A percentile compares a stretch with the other conserved stretches of the same genome.
Evolutionary conservation across 495 filamentous ascomycete species (phyloP).

Genomic region (Xylaria curta): DNA sequence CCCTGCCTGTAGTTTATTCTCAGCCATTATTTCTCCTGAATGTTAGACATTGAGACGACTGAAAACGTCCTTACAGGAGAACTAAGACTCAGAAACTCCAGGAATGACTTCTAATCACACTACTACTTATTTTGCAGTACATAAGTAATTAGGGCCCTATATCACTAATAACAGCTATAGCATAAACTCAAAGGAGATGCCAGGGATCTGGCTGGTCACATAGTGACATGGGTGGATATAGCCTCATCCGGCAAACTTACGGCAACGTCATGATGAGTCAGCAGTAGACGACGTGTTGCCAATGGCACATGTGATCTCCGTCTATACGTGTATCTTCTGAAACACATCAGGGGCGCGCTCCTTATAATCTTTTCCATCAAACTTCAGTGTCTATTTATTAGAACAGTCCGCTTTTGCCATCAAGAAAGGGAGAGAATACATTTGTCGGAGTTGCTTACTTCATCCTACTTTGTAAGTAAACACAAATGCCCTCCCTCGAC

Average conservation of each 20-base stretch:
- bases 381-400: too few species aligned
- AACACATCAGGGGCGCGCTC: too few species aligned
- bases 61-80: not conserved
- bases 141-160: not conserved
- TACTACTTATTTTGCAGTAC: not conserved
- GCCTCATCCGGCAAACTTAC: not conserved
- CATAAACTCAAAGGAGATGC: not conserved
- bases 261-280: slow-evolving; percentile 13
- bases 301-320: not conserved
- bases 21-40: not conserved
- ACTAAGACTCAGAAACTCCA: not conserved
- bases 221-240: not conserved
- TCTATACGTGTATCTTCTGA: not conserved
- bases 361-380: not conserved
- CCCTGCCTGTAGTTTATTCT: not conserved
- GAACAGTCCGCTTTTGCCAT: too few species aligned
- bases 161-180: not conserved
- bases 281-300: not conserved
- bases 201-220: not conserved
- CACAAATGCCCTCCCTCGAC: too few species aligned
- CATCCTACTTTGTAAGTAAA: too few species aligned
- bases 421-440: too few species aligned
- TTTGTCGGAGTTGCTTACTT: too few species aligned
- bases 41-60: not conserved
- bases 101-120: not conserved